Conservation (phyloP, 345 rosid genomes). For the Conringia planisiliqua region DNA sequence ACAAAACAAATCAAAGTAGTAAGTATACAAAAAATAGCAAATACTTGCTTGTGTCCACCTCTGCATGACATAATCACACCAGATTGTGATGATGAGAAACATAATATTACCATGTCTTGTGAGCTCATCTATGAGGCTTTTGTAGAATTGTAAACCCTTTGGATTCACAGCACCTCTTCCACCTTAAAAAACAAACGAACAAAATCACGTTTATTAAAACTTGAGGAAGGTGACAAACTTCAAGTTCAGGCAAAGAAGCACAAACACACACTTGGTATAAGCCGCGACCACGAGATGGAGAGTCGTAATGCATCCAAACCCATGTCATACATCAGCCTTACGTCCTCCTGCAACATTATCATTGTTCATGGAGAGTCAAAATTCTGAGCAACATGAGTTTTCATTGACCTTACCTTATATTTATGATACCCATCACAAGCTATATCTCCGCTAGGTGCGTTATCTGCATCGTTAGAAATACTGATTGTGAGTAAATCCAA, state of each 20-base stretch:
- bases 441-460: constrained; percentile 42
- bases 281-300: constrained; percentile 81
- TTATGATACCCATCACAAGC: constrained; percentile 56
- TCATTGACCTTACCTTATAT: constrained; percentile 38
- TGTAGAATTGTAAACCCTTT: constrained; percentile 50
- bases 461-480: background rate
- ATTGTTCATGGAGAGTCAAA: background rate
- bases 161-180: constrained; percentile 62
- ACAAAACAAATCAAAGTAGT: no score
- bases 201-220: background rate
- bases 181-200: constrained; percentile 23
- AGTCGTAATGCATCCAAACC: constrained; percentile 63
- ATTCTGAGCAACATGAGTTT: background rate
- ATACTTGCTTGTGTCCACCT: no score
- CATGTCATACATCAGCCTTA: constrained; percentile 56
- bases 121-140: constrained; percentile 47
- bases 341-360: constrained; percentile 50
- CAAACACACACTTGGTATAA: constrained; percentile 48
- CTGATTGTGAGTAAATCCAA: background rate
- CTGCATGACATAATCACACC: background rate
- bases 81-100: background rate
- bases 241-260: background rate
- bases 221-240: background rate
- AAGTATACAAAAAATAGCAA: no score
- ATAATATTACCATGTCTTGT: constrained; percentile 34